Evolutionary conservation across 352 stramenopile genomes (phyloP).

Genomic region (Phytophthora sansomeana): DNA sequence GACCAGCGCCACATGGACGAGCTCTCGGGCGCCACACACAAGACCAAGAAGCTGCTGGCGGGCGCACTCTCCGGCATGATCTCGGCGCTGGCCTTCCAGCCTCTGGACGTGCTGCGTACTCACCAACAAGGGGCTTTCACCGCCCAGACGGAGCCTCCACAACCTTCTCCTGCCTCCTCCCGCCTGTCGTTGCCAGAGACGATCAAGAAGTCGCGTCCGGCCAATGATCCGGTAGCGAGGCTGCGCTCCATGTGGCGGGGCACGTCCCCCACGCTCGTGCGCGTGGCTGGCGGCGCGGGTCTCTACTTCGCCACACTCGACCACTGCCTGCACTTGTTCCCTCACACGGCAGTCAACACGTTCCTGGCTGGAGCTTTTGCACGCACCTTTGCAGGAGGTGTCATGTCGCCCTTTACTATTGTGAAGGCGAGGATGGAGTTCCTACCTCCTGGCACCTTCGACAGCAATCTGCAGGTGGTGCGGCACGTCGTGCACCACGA

Average conservation of each 20-base stretch:
- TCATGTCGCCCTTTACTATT: slow-evolving; percentile 89
- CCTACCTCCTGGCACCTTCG: slow-evolving; percentile 65
- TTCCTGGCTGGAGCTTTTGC: slow-evolving; percentile 85
- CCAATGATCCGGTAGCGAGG: slow-evolving; percentile 35
- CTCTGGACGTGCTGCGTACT: slow-evolving; percentile 85
- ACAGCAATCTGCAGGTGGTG: slow-evolving; percentile 70
- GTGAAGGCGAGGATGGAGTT: slow-evolving; percentile 91
- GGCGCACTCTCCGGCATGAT: slow-evolving; percentile 81
- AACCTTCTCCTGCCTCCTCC: slow-evolving; percentile 10
- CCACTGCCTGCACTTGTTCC: slow-evolving; percentile 63
- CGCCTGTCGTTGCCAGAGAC: slow-evolving; percentile 26
- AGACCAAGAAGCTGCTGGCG: slow-evolving; percentile 77
- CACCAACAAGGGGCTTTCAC: slow-evolving; percentile 87
- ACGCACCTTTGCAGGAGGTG: slow-evolving; percentile 81
- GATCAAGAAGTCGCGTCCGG: slow-evolving; percentile 24
- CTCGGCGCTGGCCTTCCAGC: slow-evolving; percentile 86
- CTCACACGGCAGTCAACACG: slow-evolving; percentile 69
- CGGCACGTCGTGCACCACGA: slow-evolving; percentile 71
- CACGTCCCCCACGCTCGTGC: slow-evolving; percentile 82
- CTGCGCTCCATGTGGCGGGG: slow-evolving; percentile 85
- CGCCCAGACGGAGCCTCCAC: slow-evolving; percentile 15
- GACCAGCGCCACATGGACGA: slow-evolving; percentile 40
- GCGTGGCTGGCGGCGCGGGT: slow-evolving; percentile 79
- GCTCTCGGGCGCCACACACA: slow-evolving; percentile 42
- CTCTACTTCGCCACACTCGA: slow-evolving; percentile 89